These are phyloP conservation scores for Arthrobotrys sinensis DNA, from an alignment of 2,329 filamentous ascomycete genomes.

Conservation along the genomic window DNA sequence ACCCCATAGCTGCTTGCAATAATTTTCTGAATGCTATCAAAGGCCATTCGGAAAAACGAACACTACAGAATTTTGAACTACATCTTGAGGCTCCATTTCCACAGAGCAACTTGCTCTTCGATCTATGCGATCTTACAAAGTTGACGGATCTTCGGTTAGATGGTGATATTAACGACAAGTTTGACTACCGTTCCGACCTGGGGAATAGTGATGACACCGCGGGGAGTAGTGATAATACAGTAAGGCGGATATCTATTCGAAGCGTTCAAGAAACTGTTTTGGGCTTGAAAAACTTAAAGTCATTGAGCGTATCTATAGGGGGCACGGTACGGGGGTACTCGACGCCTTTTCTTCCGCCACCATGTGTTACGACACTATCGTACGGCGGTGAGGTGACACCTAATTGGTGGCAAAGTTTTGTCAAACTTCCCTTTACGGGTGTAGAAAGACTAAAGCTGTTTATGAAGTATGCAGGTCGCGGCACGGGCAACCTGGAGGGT, in stretches of 20 bases:
- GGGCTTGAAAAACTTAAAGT: too few relatives aligned
- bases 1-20: neutral
- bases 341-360: constrained; percentile 14
- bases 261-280: too few relatives aligned
- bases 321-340: too few relatives aligned
- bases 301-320: too few relatives aligned
- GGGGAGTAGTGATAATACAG: too few relatives aligned
- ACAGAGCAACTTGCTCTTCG: neutral
- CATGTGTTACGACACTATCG: neutral
- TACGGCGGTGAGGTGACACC: neutral
- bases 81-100: neutral
- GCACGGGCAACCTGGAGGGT: too few relatives aligned
- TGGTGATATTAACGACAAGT: too few relatives aligned
- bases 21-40: constrained; percentile 4
- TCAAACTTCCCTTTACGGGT: neutral
- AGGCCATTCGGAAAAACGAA: neutral
- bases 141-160: neutral
- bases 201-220: too few relatives aligned
- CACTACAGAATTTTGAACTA: neutral
- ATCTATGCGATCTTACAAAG: constrained; percentile 18
- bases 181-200: too few relatives aligned
- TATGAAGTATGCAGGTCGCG: too few relatives aligned
- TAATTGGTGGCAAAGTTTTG: constrained; percentile 12
- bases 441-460: too few relatives aligned
- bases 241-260: too few relatives aligned